Evolutionary conservation across 2,329 filamentous ascomycete species (phyloP).

Genomic region (Aspergillus ochraceus): DNA sequence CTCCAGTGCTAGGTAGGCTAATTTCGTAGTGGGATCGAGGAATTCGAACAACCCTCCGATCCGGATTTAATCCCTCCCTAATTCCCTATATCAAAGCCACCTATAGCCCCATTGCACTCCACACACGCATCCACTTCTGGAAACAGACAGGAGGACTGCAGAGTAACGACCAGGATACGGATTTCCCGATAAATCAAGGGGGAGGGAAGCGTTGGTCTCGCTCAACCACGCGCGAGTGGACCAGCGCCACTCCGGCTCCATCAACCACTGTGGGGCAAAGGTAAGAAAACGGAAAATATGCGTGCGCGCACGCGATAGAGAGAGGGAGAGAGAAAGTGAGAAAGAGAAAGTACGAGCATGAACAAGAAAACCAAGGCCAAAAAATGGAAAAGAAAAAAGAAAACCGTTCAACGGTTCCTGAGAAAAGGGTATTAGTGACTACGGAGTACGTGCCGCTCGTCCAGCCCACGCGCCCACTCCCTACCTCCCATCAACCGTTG

Average conservation of each 20-base stretch:
- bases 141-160: neutral
- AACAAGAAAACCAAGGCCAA: neutral
- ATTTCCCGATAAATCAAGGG: neutral
- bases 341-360: neutral
- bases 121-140: neutral
- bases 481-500: neutral
- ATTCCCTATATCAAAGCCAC: neutral
- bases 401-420: neutral
- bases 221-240: neutral
- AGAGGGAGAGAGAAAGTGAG: neutral
- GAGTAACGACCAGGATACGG: neutral
- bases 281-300: neutral
- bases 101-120: neutral
- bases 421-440: neutral
- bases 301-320: neutral
- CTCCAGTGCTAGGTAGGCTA: neutral
- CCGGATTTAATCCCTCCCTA: neutral
- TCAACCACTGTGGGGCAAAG: neutral
- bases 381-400: neutral
- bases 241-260: slow-evolving; percentile 4
- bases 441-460: neutral
- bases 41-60: neutral
- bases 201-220: neutral
- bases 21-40: neutral
- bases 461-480: neutral